phyloP scores from a whole-genome alignment of 768 basidiomycete species.

The Heimioporus sp. region DNA sequence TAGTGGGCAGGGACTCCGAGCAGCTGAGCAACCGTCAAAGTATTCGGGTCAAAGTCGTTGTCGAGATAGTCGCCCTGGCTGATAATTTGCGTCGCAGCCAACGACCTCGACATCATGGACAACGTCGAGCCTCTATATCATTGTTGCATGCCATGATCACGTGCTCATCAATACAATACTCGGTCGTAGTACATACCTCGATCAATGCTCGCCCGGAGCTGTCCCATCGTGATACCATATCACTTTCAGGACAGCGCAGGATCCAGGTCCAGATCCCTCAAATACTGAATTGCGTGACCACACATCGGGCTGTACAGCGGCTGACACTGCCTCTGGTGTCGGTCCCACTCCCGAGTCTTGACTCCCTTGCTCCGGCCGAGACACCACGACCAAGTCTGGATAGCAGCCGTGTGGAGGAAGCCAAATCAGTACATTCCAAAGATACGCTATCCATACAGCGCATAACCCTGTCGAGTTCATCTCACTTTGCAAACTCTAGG shows the following conservation, averaged over 20 bases:
- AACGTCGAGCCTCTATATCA: conserved; percentile 9
- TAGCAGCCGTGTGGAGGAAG: neutral
- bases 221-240: too few relatives aligned
- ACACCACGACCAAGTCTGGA: neutral
- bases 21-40: conserved; percentile 76
- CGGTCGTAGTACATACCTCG: too few relatives aligned
- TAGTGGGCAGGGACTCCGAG: conserved; percentile 77
- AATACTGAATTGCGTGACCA: neutral
- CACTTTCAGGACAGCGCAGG: neutral
- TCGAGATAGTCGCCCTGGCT: conserved; percentile 74
- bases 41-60: conserved; percentile 71
- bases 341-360: neutral
- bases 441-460: neutral
- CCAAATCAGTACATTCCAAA: conserved; percentile 6
- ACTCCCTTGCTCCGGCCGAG: conserved; percentile 12
- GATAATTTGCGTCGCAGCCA: conserved; percentile 79
- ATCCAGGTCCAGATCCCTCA: neutral
- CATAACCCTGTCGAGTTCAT: neutral
- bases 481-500: conserved; percentile 25
- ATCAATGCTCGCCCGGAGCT: too few relatives aligned
- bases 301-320: conserved; percentile 3
- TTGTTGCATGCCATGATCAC: conserved; percentile 17
- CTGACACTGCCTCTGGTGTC: neutral
- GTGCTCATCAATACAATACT: conserved; percentile 6
- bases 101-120: conserved; percentile 57